phyloP scores from a whole-genome alignment of 345 rosid genomes.

The Syzygium grande region DNA sequence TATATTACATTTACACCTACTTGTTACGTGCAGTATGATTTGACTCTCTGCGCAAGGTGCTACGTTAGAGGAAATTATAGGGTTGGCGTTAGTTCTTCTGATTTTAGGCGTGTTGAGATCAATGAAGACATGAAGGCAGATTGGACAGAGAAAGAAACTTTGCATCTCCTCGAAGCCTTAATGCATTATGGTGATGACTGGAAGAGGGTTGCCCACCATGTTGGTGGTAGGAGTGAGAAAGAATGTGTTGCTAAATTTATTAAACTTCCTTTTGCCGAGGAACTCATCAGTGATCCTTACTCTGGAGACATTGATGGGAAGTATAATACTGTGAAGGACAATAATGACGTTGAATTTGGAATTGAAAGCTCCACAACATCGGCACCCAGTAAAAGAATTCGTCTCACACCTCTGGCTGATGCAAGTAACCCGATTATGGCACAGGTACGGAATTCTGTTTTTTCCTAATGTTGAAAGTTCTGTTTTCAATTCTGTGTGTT shows the following conservation, averaged over 20 bases:
- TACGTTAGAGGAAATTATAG: conserved; percentile 80
- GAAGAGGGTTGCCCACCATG: conserved; percentile 82
- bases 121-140: conserved; percentile 52
- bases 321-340: conserved; percentile 18
- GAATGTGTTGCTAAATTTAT: conserved; percentile 76
- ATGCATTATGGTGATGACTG: conserved; percentile 85
- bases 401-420: conserved; percentile 81
- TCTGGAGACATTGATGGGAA: conserved; percentile 31
- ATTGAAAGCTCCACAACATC: conserved; percentile 15
- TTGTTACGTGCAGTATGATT: conserved; percentile 40
- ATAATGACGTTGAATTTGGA: conserved; percentile 23
- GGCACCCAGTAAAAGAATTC: conserved; percentile 43
- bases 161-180: conserved; percentile 70
- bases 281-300: conserved; percentile 33
- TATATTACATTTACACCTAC: background rate
- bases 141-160: conserved; percentile 82
- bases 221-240: conserved; percentile 74
- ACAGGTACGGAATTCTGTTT: conserved; percentile 42
- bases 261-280: conserved; percentile 86
- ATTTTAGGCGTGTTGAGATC: conserved; percentile 83
- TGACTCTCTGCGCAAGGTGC: conserved; percentile 92
- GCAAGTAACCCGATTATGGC: conserved; percentile 99
- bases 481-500: background rate
- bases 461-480: background rate
- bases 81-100: conserved; percentile 69